Evolutionary conservation across 2,329 filamentous ascomycete species (phyloP).

Genomic region (Scedosporium aurantiacum): DNA sequence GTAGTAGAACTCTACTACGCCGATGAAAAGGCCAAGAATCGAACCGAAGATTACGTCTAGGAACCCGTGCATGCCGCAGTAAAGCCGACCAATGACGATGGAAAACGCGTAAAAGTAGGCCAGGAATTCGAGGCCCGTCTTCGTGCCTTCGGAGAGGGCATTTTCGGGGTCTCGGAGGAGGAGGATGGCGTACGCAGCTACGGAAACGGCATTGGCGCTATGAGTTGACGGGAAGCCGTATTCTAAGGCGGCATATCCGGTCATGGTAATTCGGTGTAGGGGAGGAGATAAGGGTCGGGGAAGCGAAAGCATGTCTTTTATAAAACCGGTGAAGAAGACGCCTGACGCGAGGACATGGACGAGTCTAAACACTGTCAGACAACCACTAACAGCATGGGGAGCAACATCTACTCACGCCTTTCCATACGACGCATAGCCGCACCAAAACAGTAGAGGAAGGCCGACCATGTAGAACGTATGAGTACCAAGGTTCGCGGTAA

Average conservation of each 20-base stretch:
- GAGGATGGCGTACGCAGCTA: slow-evolving; percentile 73
- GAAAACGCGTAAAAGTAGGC: slow-evolving; percentile 80
- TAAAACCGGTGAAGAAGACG: slow-evolving; percentile 80
- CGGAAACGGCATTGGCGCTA: slow-evolving; percentile 91
- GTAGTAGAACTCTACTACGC: slow-evolving; percentile 48
- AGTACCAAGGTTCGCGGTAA: slow-evolving; percentile 90
- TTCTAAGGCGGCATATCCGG: slow-evolving; percentile 83
- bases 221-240: slow-evolving; percentile 97
- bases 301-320: slow-evolving; percentile 89
- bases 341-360: slow-evolving; percentile 68
- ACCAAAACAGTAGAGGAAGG: slow-evolving; percentile 93
- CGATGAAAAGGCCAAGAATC: slow-evolving; percentile 58
- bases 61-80: slow-evolving; percentile 98
- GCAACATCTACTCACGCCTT: slow-evolving; percentile 56
- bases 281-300: slow-evolving; percentile 87
- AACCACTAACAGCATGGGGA: background rate
- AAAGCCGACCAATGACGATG: slow-evolving; percentile 82
- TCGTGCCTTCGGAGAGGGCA: slow-evolving; percentile 45
- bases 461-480: slow-evolving; percentile 99
- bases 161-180: slow-evolving; percentile 57
- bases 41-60: slow-evolving; percentile 79
- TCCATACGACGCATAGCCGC: slow-evolving; percentile 72
- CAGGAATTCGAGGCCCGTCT: slow-evolving; percentile 51
- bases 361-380: slow-evolving; percentile 28
- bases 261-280: slow-evolving; percentile 92